Conservation (phyloP, 2,329 filamentous ascomycete species). For the Fusarium multiceps region DNA sequence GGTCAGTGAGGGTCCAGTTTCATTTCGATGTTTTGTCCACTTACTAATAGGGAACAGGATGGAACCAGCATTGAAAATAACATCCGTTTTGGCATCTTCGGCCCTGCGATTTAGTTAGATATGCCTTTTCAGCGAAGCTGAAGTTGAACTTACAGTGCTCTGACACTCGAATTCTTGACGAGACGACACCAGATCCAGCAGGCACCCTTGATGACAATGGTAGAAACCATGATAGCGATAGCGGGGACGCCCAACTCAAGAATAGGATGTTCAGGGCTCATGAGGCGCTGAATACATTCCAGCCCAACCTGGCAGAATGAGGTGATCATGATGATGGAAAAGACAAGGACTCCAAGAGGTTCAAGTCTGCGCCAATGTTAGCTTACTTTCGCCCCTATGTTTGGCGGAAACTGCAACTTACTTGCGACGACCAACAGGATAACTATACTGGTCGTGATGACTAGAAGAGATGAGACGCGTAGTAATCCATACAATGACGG, state of each 20-base stretch:
- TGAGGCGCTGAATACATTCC: constrained; percentile 74
- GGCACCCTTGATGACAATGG: constrained; percentile 82
- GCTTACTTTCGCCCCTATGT: background rate
- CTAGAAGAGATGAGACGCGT: constrained; percentile 75
- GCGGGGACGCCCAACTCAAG: constrained; percentile 80
- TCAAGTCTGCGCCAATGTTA: constrained; percentile 67
- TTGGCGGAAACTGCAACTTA: constrained; percentile 41
- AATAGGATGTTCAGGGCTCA: constrained; percentile 69
- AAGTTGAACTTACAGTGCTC: constrained; percentile 70
- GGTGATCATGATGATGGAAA: constrained; percentile 87
- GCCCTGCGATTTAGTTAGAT: constrained; percentile 51
- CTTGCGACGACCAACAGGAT: constrained; percentile 79
- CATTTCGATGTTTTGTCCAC: constrained; percentile 37
- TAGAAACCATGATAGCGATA: constrained; percentile 82
- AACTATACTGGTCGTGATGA: constrained; percentile 77
- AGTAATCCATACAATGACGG: constrained; percentile 83
- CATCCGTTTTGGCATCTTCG: constrained; percentile 72
- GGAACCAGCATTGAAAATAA: constrained; percentile 90
- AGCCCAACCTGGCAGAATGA: constrained; percentile 83
- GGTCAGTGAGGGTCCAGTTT: constrained; percentile 26
- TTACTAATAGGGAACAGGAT: constrained; percentile 83
- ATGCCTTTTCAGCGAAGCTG: background rate
- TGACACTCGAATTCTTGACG: constrained; percentile 86
- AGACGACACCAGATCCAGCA: constrained; percentile 91
- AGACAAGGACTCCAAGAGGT: constrained; percentile 82